Conservation (phyloP, 768 basidiomycete genomes). For the Naganishia kalamii region DNA sequence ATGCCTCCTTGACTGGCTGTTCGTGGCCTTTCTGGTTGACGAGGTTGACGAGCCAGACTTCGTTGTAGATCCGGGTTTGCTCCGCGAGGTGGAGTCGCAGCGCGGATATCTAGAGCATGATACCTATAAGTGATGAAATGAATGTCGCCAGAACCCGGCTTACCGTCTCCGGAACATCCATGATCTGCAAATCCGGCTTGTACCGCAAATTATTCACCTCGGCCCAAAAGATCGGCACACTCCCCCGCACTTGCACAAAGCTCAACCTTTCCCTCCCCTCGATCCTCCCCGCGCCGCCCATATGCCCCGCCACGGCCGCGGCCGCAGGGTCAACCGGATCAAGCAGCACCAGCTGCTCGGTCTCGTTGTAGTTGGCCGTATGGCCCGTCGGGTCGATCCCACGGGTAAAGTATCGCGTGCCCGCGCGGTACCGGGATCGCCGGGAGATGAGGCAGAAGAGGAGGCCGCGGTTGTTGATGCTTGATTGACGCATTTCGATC, state of each 20-base stretch:
- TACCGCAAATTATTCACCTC: slow-evolving; percentile 92
- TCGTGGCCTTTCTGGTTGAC: slow-evolving; percentile 92
- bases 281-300: slow-evolving; percentile 33
- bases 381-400: slow-evolving; percentile 84
- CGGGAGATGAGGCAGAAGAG: slow-evolving; percentile 84
- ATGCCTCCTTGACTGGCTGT: slow-evolving; percentile 88
- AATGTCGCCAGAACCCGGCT: too few relatives aligned
- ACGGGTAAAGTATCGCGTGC: slow-evolving; percentile 92
- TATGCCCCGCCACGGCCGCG: slow-evolving; percentile 23
- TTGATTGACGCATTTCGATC: slow-evolving; percentile 70
- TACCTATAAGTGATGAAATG: too few relatives aligned
- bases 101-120: slow-evolving; percentile 61
- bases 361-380: slow-evolving; percentile 96
- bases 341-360: slow-evolving; percentile 83
- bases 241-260: slow-evolving; percentile 90
- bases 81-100: slow-evolving; percentile 68
- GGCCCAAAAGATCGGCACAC: slow-evolving; percentile 91
- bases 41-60: slow-evolving; percentile 75
- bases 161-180: slow-evolving; percentile 85
- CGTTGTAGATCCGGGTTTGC: slow-evolving; percentile 67
- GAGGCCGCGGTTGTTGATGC: slow-evolving; percentile 70
- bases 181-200: slow-evolving; percentile 90
- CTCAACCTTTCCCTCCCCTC: slow-evolving; percentile 54
- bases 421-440: slow-evolving; percentile 86
- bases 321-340: slow-evolving; percentile 47